These are phyloP conservation scores for Austroboletus novae-zelandiae DNA, from an alignment of 1,284 basidiomycete species.

Conservation along the genomic window DNA sequence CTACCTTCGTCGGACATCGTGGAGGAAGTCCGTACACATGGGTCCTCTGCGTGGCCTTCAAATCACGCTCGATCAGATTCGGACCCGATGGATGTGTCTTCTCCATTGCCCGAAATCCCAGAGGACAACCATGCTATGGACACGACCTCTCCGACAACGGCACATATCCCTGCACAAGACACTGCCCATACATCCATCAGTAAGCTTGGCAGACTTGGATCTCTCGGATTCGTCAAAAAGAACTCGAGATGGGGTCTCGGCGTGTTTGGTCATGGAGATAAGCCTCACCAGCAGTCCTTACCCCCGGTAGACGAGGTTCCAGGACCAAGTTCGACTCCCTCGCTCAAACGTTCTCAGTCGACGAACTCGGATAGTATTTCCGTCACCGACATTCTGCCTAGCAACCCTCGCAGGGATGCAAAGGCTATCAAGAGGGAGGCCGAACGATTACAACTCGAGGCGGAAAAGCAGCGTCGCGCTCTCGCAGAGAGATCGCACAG, in stretches of 20 bases:
- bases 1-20: slow-evolving; percentile 33
- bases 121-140: slow-evolving; percentile 47
- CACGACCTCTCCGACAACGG: slow-evolving; percentile 38
- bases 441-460: slow-evolving; percentile 79
- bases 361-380: slow-evolving; percentile 73
- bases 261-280: slow-evolving; percentile 78
- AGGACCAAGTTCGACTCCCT: slow-evolving; percentile 53
- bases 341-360: slow-evolving; percentile 85
- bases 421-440: slow-evolving; percentile 92
- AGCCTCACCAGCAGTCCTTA: slow-evolving; percentile 55
- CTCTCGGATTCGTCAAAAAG: slow-evolving; percentile 65
- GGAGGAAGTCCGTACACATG: slow-evolving; percentile 39
- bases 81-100: slow-evolving; percentile 60
- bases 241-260: slow-evolving; percentile 58
- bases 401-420: slow-evolving; percentile 54
- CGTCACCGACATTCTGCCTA: slow-evolving; percentile 50
- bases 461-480: slow-evolving; percentile 84
- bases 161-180: slow-evolving; percentile 30
- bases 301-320: slow-evolving; percentile 72
- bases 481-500: slow-evolving; percentile 70
- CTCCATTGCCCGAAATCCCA: slow-evolving; percentile 42
- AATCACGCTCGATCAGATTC: slow-evolving; percentile 43
- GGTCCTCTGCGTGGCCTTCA: slow-evolving; percentile 27
- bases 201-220: slow-evolving; percentile 54
- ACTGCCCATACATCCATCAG: slow-evolving; percentile 39